phyloP scores from a whole-genome alignment of 371 early-diverging fungal species.

The Zopfochytrium polystomum region DNA sequence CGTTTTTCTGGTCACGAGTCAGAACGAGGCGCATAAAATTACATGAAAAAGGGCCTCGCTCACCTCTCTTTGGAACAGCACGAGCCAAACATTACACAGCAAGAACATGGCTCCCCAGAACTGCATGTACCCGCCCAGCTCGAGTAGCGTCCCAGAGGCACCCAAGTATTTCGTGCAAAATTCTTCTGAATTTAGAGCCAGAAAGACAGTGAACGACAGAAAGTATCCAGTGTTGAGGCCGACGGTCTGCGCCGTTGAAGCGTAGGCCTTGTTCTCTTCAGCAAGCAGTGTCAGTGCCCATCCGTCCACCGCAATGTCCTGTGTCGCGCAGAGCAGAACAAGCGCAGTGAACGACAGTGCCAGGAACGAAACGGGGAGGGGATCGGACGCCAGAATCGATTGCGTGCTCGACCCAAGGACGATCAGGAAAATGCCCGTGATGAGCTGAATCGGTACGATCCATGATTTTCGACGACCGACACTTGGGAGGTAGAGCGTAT shows the following conservation, averaged over 20 bases:
- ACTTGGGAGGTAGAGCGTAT: constrained; percentile 72
- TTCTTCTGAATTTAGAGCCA: constrained; percentile 90
- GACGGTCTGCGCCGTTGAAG: constrained; percentile 93
- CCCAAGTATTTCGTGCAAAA: constrained; percentile 87
- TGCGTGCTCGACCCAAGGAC: constrained; percentile 10
- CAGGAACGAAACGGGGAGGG: constrained; percentile 41
- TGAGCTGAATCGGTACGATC: constrained; percentile 95
- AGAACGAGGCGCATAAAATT: background rate
- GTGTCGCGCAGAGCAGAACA: constrained; percentile 94
- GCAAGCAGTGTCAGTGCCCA: constrained; percentile 93
- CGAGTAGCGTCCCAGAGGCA: constrained; percentile 62
- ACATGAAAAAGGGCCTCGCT: background rate
- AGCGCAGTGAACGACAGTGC: constrained; percentile 51
- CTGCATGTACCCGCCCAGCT: constrained; percentile 77
- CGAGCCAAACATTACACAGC: constrained; percentile 75
- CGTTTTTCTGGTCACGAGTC: constrained; percentile 4
- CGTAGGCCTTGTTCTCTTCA: constrained; percentile 71
- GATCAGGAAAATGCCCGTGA: constrained; percentile 20
- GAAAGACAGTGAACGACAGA: constrained; percentile 90
- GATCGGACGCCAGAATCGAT: constrained; percentile 8
- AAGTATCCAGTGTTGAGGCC: constrained; percentile 93
- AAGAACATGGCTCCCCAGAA: constrained; percentile 91
- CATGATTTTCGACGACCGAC: constrained; percentile 93
- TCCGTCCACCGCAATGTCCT: constrained; percentile 97
- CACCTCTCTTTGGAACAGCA: constrained; percentile 75